phyloP scores from a whole-genome alignment of 371 early-diverging fungal genomes.

The Mortierella sp. region DNA sequence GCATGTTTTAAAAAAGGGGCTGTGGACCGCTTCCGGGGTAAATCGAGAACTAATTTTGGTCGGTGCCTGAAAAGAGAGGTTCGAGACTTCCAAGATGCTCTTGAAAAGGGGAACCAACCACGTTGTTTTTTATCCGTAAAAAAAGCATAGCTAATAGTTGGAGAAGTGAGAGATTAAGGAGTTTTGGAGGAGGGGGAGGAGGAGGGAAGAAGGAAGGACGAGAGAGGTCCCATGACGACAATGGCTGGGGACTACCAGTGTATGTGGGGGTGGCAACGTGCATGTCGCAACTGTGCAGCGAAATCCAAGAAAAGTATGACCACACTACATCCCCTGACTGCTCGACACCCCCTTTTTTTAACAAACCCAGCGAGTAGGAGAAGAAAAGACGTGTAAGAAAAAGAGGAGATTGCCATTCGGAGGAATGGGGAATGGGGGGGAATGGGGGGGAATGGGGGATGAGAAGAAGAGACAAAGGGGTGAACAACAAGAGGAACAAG shows the following conservation, averaged over 20 bases:
- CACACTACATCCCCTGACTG: constrained; percentile 4
- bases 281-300: constrained; percentile 8
- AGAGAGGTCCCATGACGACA: background rate
- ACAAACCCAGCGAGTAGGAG: background rate
- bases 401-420: background rate
- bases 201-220: background rate
- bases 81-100: background rate
- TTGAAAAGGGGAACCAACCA: background rate
- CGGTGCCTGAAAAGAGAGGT: background rate
- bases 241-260: background rate
- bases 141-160: no score
- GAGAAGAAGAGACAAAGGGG: background rate
- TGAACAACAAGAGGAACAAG: background rate
- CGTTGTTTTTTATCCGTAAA: background rate
- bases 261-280: background rate
- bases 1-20: background rate
- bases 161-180: background rate
- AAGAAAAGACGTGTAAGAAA: background rate
- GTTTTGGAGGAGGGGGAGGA: no score
- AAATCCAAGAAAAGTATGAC: background rate
- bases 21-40: background rate
- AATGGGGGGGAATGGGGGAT: background rate
- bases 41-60: background rate
- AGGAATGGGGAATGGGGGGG: background rate
- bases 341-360: background rate